Base-by-base conservation (phyloP, 768 basidiomycete genomes). In the Lyophyllum atratum region DNA sequence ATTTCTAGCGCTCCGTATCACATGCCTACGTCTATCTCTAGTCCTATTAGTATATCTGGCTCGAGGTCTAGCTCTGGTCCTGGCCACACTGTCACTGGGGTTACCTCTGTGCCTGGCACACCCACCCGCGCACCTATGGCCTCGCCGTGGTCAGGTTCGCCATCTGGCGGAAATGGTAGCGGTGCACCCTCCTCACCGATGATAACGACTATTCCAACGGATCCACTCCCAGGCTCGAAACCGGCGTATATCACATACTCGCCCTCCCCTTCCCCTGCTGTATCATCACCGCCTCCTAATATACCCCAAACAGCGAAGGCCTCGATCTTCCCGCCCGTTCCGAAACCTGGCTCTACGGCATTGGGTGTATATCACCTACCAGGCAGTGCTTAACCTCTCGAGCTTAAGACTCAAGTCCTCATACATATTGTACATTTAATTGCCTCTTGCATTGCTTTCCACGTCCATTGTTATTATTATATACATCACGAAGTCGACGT, bases 181-280 rank as follows among this genome's bases (percentile, higher is more conserved):
- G n/a, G n/a, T n/a, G n/a, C n/a, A n/a, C n/a, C n/a, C n/a, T n/a
- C n/a, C n/a, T n/a, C n/a, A n/a, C n/a, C n/a, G n/a, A n/a, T n/a
- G n/a, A n/a, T n/a, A n/a, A n/a, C n/a, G n/a, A n/a, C n/a, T n/a
- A n/a, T n/a, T n/a, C n/a, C n/a, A n/a, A n/a, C 49, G 39, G 10
- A 21, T 24, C 3, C 46, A 24, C 1, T 19, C 44, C 21, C 52
- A 19, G 22, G 46, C 29, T 10, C 45, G 10, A 47, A 58, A 29
- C 56, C 60, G 25, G 56, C 56, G 34, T 61, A 52, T 25, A 58
- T 61, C 25, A 58, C 60, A 19, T 58, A 61, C 24, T 52, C 56
- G 3, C 51, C 50, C 14, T 19, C 52, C 24, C 22, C 52, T 15
- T 26, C 37, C 19, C 26, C 47, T 33, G 5, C 28, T 21, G 3